Base-by-base conservation (phyloP, 305 asterid genomes). In the Stenogyne calaminthoides region DNA sequence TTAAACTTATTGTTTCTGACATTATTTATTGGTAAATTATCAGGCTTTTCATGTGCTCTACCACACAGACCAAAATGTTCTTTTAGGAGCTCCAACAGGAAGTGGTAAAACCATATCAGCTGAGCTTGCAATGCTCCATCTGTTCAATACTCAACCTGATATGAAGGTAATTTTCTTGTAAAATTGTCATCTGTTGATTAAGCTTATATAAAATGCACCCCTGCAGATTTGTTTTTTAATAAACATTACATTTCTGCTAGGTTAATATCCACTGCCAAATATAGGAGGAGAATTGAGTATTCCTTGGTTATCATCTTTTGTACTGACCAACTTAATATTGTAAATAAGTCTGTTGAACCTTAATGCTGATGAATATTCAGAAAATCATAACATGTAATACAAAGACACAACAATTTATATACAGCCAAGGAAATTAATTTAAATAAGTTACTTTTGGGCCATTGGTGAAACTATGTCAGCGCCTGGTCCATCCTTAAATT, bases 31-130 rank as follows among this genome's bases (percentile, higher is more conserved):
- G 47, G 69, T 76, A 79, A 37, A 74, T 69, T 72, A 49, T 74
- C 96, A 95, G 99, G 97, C 96, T 67, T 95, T 95, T 80, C 99
- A 95, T 75, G 88, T 87, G 80, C 87, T 92, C 19, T 95, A 92
- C 84, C 99, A 95, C 81, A 85, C 96, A 18, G 89, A 89, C 80
- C 91, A 93, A 74, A 95, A 92, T 88, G 93, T 92, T 79, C 99
- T 95, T 72, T 88, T 92, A 52, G 99, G 99, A 84, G 98, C 98
- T 79, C 98, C 99, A 1, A 95, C 98, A 54, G 98, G 98, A 74
- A 95, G 99, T 89, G 99, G 99, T 72, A 95, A 92, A 88, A 95
- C 99, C 37, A 95, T 95, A 81, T 92, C 99, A 51, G 99, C 99
- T 44, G 99, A 95, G 88, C 98, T 95, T 84, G 98, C 99, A 75